These are phyloP conservation scores for Botrytis sinoallii DNA, from an alignment of 2,329 filamentous ascomycete genomes.

Conservation along the genomic window DNA sequence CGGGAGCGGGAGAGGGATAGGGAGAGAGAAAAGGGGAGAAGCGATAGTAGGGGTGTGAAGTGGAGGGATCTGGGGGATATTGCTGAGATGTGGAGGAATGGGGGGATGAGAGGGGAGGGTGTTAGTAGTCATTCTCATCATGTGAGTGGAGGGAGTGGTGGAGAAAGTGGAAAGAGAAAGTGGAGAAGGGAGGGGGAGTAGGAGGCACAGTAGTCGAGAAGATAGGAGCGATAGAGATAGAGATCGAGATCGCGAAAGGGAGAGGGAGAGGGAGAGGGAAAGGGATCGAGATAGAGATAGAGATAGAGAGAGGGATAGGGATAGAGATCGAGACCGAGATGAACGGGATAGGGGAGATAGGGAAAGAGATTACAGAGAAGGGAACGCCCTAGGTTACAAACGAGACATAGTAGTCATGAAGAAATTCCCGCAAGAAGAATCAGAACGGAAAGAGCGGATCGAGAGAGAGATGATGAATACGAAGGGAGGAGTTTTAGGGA, in stretches of 20 bases:
- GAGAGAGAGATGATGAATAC: slow-evolving; percentile 17
- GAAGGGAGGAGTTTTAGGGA: slow-evolving; percentile 24
- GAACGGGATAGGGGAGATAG: slow-evolving; percentile 21
- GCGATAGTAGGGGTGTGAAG: slow-evolving; percentile 12
- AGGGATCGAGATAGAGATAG: slow-evolving; percentile 7
- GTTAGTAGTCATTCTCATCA: slow-evolving; percentile 12
- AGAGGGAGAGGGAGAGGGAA: not conserved
- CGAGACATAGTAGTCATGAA: slow-evolving; percentile 17
- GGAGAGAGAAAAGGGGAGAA: slow-evolving; percentile 36
- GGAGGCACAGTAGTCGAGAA: slow-evolving; percentile 23
- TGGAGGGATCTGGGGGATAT: slow-evolving; percentile 20
- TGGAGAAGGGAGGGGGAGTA: slow-evolving; percentile 22
- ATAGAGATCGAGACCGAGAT: slow-evolving; percentile 23
- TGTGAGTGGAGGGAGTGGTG: slow-evolving; percentile 17
- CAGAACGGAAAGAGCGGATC: slow-evolving; percentile 25
- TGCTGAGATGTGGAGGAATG: slow-evolving; percentile 21
- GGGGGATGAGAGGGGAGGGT: slow-evolving; percentile 21
- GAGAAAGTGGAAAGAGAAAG: slow-evolving; percentile 15
- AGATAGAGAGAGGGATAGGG: slow-evolving; percentile 22
- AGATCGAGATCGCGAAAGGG: slow-evolving; percentile 9
- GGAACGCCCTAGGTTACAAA: slow-evolving; percentile 3
- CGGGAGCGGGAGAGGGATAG: slow-evolving; percentile 28
- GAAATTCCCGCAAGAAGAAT: slow-evolving; percentile 6
- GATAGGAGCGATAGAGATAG: slow-evolving; percentile 22
- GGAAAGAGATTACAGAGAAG: slow-evolving; percentile 13